Evolutionary conservation across 2,329 filamentous ascomycete species (phyloP).

Genomic region (Teratosphaeria viscida): DNA sequence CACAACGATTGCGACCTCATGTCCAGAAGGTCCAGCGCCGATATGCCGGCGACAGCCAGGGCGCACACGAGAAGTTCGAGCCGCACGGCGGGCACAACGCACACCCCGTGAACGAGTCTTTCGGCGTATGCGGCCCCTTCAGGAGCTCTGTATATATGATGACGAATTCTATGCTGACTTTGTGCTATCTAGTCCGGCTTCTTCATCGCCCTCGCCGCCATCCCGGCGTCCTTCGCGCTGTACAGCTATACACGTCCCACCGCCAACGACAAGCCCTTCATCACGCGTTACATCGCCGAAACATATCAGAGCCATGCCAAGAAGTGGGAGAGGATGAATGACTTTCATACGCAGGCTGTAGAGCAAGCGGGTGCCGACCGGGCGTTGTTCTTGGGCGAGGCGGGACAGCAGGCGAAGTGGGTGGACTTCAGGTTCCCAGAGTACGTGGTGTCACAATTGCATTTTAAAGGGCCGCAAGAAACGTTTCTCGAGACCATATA

Average conservation of each 20-base stretch:
- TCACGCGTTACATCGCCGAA: constrained; percentile 46
- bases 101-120: constrained; percentile 35
- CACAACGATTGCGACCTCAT: constrained; percentile 26
- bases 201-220: constrained; percentile 34
- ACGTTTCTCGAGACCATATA: not conserved
- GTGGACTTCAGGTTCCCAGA: constrained; percentile 52
- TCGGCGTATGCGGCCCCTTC: constrained; percentile 37
- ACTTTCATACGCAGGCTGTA: constrained; percentile 48
- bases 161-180: not conserved
- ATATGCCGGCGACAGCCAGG: constrained; percentile 28
- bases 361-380: constrained; percentile 54
- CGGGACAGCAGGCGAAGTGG: constrained; percentile 33
- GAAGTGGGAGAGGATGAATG: constrained; percentile 46
- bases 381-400: constrained; percentile 45
- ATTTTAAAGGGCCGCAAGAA: not conserved
- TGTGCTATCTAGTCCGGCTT: constrained; percentile 32
- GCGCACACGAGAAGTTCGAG: constrained; percentile 22
- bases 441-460: constrained; percentile 38
- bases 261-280: constrained; percentile 30
- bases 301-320: constrained; percentile 46
- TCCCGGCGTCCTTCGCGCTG: constrained; percentile 35
- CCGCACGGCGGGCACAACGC: constrained; percentile 21
- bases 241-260: constrained; percentile 35
- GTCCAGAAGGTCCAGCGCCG: constrained; percentile 32
- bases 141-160: not conserved